Percentiles rank a stretch among this genome's conserved stretches.
These are phyloP conservation scores for Fusarium brevicatenulatum DNA, from an alignment of 2,329 filamentous ascomycete genomes.

Conservation along the genomic window DNA sequence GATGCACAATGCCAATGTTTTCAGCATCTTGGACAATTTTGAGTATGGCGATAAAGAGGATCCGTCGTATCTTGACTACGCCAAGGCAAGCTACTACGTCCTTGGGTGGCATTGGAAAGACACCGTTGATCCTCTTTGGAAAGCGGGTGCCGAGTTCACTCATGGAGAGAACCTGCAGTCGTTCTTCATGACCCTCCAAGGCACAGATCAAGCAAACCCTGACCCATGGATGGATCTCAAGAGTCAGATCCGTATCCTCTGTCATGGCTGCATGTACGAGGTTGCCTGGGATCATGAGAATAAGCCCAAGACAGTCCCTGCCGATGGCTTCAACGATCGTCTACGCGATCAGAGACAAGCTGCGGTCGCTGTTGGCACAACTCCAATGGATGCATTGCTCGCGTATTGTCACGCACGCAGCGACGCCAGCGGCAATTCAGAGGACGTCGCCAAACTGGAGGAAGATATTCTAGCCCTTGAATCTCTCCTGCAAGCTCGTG, in stretches of 20 bases:
- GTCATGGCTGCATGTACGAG: conserved; percentile 52
- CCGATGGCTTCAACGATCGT: conserved; percentile 40
- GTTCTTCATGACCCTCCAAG: conserved; percentile 38
- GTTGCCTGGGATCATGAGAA: conserved; percentile 48
- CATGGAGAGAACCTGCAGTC: conserved; percentile 29
- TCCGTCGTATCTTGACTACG: conserved; percentile 38
- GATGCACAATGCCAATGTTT: conserved; percentile 54
- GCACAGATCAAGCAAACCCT: not conserved
- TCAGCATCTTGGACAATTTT: conserved; percentile 54
- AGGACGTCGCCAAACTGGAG: conserved; percentile 36
- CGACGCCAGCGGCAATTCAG: conserved; percentile 17
- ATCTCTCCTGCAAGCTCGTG: conserved; percentile 42
- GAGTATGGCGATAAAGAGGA: conserved; percentile 37
- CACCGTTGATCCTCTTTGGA: conserved; percentile 36
- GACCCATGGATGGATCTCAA: conserved; percentile 25
- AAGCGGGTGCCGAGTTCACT: not conserved
- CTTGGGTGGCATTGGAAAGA: conserved; percentile 52
- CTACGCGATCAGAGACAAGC: conserved; percentile 40
- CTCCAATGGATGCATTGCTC: conserved; percentile 52
- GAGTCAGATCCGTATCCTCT: conserved; percentile 38
- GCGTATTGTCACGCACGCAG: conserved; percentile 47
- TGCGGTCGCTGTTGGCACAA: conserved; percentile 49
- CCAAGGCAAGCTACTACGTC: conserved; percentile 51
- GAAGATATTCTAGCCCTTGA: conserved; percentile 44
- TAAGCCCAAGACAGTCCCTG: conserved; percentile 46